Base-by-base conservation (phyloP, 73 alveolate genomes). In the Stentor roeselii region DNA sequence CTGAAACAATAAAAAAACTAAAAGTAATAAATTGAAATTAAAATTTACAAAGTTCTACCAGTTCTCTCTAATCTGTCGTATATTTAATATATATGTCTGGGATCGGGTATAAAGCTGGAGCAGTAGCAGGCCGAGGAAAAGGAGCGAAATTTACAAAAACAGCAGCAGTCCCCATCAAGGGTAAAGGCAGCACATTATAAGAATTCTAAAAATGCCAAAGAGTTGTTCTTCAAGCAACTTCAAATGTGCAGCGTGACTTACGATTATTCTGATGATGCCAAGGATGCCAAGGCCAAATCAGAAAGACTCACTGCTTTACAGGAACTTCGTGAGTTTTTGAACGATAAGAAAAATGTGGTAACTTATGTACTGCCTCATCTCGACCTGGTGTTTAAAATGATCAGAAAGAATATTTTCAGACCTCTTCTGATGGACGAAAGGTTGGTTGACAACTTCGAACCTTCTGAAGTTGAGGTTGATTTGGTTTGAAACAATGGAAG, bases 181-280 rank as follows among this genome's bases (percentile, higher is more conserved):
- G 67, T 21, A 50, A 50, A 50, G 67, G 30, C 30, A 50, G 67
- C 21, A 21, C 67, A 50, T 6, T 11, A 50, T 11, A 50, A 50
- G 21, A 50, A 50, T 21, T 21, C 67, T 6, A 50, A 50, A 50
- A 21, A 50, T 50, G 67, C 67, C 6, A 50, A 50, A 50, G 67
- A 50, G 21, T 21, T 50, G 67, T 50, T 50, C 67, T 21, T 50
- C 6, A 50, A 50, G 21, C 67, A 21, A 50, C 6, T 50, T 21
- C 67, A 50, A 50, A 50, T 50, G 67, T 50, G 67, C 21, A 50
- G 67, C 67, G 67, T 50, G 67, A 50, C 67, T 21, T 93, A 88
- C 59, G 98, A 94, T 92, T 94, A 88, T 86, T 90, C 88, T 67
- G 98, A 94, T 88, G 98, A 94, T 78, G 76, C 94, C 76, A 94